Base-by-base conservation (phyloP, 1,284 basidiomycete species). In the Rhizoctonia solani region DNA sequence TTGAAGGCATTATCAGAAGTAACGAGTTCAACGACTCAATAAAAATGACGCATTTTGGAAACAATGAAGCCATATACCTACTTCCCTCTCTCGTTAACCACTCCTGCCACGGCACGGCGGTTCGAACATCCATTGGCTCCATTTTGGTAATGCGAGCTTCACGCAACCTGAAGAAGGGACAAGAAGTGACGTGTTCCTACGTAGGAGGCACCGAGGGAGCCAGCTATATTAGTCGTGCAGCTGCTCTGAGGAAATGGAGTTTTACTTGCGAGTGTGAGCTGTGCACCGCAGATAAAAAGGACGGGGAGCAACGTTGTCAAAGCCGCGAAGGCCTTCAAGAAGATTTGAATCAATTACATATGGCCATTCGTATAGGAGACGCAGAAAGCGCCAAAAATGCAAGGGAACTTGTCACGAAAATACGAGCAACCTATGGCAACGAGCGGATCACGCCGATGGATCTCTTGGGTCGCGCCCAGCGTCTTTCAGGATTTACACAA, bases 71-170 rank as follows among this genome's bases (percentile, higher is more conserved):
- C 9, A 72, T 78, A 25, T 76, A 75, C 68, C 66, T 74, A 19
- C 52, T 71, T 9, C 72, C 74, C 4, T 75, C 75, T 0, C 71
- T 76, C 44, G 74, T 76, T 70, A 78, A 78, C 68, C 77, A 78
- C 67, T 72, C 74, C 0, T 78, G 77, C 66, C 32, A 54, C 0
- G 69, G 75, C 1, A 75, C 72, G 66, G 73, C 74, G 2, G 23
- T 47, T 19, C 71, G 72, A 69, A 41, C 34, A 47, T 73, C 69
- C 44, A 68, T 73, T 66, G 72, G 74, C 6, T 72, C 75, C 54
- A 30, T 74, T 50, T 72, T 75, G 59, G 46, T 74, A 44, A 66
- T 76, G 16, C 65, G 66, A n/a, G 69, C 69, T 21, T 37, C 47
- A 16, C 46, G 56, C 1, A 29, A 61, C 32, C 46, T 69, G 13